A percentile compares a stretch with the other conserved stretches of the same genome.
Conservation (phyloP, 2,329 filamentous ascomycete species). For the Arthrobotrys entomopaga region DNA sequence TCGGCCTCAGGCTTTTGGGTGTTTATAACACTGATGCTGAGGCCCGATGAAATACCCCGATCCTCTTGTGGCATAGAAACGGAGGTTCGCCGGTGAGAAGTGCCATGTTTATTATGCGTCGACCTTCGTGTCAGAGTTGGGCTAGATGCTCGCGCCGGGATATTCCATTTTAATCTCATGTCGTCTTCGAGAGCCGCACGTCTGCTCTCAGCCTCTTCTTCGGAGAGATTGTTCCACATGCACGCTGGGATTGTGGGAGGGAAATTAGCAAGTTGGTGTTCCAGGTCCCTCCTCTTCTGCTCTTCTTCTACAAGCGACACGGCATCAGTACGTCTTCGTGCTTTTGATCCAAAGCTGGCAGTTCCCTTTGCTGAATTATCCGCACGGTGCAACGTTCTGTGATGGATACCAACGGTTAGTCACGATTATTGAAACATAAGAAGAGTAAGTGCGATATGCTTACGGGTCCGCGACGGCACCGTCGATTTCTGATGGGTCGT, state of each 20-base stretch:
- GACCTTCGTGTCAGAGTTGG: conserved; percentile 39
- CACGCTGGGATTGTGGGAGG: conserved; percentile 38
- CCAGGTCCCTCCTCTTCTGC: conserved; percentile 41
- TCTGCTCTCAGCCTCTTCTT: conserved; percentile 43
- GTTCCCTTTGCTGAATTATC: conserved; percentile 38
- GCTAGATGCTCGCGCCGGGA: conserved; percentile 38
- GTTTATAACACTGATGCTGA: conserved; percentile 14
- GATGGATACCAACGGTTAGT: too few relatives aligned
- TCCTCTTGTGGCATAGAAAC: conserved; percentile 42
- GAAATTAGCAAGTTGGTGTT: conserved; percentile 48
- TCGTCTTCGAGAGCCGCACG: conserved; percentile 46
- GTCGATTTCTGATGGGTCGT: conserved; percentile 34
- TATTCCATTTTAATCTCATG: conserved; percentile 48
- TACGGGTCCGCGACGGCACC: conserved; percentile 23
- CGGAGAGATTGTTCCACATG: conserved; percentile 43
- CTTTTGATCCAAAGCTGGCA: conserved; percentile 48
- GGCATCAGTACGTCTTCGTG: conserved; percentile 40
- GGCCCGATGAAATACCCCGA: conserved; percentile 26
- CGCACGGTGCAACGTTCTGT: conserved; percentile 20
- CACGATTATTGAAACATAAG: neutral
- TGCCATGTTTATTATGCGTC: conserved; percentile 46
- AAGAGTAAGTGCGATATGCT: neutral
- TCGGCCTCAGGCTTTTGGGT: conserved; percentile 21
- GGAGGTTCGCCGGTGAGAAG: conserved; percentile 29
- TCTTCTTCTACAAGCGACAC: conserved; percentile 45